Conservation (phyloP, 2,329 filamentous ascomycete species). For the Aspergillus sojae region DNA sequence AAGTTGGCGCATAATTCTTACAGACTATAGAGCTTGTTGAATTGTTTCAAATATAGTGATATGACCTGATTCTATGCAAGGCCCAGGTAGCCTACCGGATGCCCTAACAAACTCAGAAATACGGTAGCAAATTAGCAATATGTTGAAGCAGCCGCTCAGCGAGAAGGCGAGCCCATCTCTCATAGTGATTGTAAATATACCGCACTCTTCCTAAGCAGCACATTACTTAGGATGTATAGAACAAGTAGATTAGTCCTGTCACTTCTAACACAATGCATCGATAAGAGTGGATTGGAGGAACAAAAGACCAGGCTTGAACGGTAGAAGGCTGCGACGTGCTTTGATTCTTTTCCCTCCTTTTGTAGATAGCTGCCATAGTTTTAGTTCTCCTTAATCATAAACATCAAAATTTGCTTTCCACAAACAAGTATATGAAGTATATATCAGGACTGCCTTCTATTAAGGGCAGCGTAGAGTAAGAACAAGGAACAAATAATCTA, state of each 20-base stretch:
- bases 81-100: neutral
- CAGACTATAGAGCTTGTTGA: neutral
- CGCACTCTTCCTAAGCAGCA: neutral
- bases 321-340: neutral
- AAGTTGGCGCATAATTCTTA: conserved; percentile 32
- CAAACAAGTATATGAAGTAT: no score
- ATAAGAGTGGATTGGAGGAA: neutral
- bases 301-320: neutral
- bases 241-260: neutral
- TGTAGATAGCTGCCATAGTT: neutral
- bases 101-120: neutral
- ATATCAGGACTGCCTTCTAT: no score
- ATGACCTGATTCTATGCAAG: neutral
- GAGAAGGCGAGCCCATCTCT: neutral
- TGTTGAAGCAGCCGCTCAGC: neutral
- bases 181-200: neutral
- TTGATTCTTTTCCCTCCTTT: neutral
- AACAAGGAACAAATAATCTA: no score
- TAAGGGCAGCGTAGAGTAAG: no score
- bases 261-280: neutral
- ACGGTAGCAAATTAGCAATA: neutral
- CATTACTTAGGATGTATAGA: neutral
- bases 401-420: neutral
- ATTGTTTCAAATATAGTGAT: neutral
- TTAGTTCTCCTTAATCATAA: neutral